phyloP scores from a whole-genome alignment of 331 rosid species.

The Spiraea crenata region DNA sequence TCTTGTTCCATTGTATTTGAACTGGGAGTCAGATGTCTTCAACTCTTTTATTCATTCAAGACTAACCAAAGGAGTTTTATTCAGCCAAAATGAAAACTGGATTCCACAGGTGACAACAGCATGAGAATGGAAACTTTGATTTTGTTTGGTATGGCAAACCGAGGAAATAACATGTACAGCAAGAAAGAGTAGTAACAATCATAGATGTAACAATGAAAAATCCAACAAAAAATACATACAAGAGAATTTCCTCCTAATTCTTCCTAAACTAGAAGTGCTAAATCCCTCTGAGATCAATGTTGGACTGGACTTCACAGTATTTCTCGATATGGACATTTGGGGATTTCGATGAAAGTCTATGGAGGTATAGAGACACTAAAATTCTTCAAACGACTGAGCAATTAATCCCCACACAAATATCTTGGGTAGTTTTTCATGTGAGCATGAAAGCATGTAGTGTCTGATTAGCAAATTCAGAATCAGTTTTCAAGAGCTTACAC shows the following conservation, averaged over 20 bases:
- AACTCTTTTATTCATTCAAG: too few relatives aligned
- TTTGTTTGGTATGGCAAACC: too few relatives aligned
- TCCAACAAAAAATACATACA: not conserved
- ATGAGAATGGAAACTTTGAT: too few relatives aligned
- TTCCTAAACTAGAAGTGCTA: not conserved
- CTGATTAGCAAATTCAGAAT: not conserved
- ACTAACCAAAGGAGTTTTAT: too few relatives aligned
- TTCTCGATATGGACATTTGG: not conserved
- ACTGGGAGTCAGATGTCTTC: too few relatives aligned
- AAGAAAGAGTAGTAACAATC: not conserved
- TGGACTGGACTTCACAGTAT: not conserved
- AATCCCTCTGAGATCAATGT: not conserved
- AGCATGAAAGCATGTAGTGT: not conserved
- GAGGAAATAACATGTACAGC: not conserved
- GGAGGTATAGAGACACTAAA: not conserved
- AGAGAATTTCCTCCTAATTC: not conserved
- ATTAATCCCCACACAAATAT: constrained; percentile 3
- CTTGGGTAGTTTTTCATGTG: not conserved
- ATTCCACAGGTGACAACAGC: too few relatives aligned
- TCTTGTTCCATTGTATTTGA: too few relatives aligned
- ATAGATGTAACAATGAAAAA: not conserved
- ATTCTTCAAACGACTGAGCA: not conserved
- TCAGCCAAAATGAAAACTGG: too few relatives aligned
- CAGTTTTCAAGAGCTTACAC: constrained; percentile 17
- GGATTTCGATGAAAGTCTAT: not conserved